Percentiles rank a stretch among this genome's conserved stretches.
These are phyloP conservation scores for Cicer arietinum DNA, from an alignment of 306 rosid genomes.

Conservation along the genomic window DNA sequence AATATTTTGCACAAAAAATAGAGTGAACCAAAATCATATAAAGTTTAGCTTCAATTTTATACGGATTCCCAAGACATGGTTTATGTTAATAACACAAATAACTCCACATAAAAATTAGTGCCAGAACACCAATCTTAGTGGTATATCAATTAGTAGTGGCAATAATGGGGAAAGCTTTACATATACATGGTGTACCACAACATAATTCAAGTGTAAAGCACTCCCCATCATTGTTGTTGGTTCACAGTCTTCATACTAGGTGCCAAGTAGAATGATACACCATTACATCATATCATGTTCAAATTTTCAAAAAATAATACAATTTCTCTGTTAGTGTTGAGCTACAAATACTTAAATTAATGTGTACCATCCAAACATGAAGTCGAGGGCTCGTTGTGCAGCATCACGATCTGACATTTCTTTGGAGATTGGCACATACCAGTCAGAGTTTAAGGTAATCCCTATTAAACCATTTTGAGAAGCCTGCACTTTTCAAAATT, in stretches of 20 bases:
- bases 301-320: conserved; percentile 22
- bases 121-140: neutral
- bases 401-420: conserved; percentile 50
- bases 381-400: conserved; percentile 67
- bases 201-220: too few species aligned
- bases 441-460: conserved; percentile 54
- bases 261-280: neutral
- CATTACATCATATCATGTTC: conserved; percentile 9
- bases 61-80: conserved; percentile 1
- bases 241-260: conserved; percentile 9
- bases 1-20: conserved; percentile 14
- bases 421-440: conserved; percentile 59
- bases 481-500: conserved; percentile 49
- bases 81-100: conserved; percentile 9
- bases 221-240: neutral
- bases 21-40: conserved; percentile 12
- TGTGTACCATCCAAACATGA: conserved; percentile 73
- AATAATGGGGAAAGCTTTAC: neutral
- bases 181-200: too few species aligned
- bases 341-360: conserved; percentile 34
- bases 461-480: conserved; percentile 70
- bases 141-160: neutral
- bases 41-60: conserved; percentile 8
- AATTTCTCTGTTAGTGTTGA: conserved; percentile 11
- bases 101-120: conserved; percentile 15